These are phyloP conservation scores for Hypoxylon trugodes DNA, from an alignment of 495 filamentous ascomycete genomes.

Conservation along the genomic window DNA sequence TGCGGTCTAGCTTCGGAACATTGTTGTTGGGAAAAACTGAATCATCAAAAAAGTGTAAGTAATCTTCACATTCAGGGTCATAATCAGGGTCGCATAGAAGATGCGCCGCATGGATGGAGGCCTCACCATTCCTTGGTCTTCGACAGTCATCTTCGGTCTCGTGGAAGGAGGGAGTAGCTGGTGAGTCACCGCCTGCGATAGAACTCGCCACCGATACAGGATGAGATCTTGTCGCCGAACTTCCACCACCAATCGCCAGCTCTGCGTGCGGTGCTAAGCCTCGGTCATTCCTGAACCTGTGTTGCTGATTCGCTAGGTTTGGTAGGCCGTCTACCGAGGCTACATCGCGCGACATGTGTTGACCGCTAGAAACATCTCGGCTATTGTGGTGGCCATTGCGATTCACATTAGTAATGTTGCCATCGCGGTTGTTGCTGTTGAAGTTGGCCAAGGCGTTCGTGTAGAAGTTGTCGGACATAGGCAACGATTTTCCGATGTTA, in stretches of 20 bases:
- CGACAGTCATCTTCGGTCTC: slow-evolving; percentile 55
- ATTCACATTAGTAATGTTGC: slow-evolving; percentile 35
- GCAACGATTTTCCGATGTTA: slow-evolving; percentile 49
- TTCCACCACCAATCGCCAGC: slow-evolving; percentile 44
- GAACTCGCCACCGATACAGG: slow-evolving; percentile 61
- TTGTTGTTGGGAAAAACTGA: slow-evolving; percentile 60
- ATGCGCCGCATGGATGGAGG: slow-evolving; percentile 41
- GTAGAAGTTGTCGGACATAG: slow-evolving; percentile 47
- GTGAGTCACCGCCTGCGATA: slow-evolving; percentile 60
- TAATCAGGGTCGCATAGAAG: slow-evolving; percentile 64
- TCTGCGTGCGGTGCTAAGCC: slow-evolving; percentile 49
- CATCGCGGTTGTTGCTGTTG: slow-evolving; percentile 21
- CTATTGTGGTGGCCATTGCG: slow-evolving; percentile 29
- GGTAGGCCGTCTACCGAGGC: slow-evolving; percentile 28
- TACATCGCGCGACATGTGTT: slow-evolving; percentile 36
- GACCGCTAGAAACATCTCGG: slow-evolving; percentile 30
- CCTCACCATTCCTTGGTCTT: slow-evolving; percentile 59
- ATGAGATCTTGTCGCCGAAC: slow-evolving; percentile 44
- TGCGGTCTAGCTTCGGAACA: slow-evolving; percentile 83
- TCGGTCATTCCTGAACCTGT: slow-evolving; percentile 47
- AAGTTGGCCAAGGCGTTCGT: slow-evolving; percentile 27
- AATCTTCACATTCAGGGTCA: slow-evolving; percentile 59
- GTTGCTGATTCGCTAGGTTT: slow-evolving; percentile 42
- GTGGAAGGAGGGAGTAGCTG: slow-evolving; percentile 58
- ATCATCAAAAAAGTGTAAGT: slow-evolving; percentile 54